Conservation (phyloP, 805 yeast genomes). For the Nakazawaea peltata region DNA sequence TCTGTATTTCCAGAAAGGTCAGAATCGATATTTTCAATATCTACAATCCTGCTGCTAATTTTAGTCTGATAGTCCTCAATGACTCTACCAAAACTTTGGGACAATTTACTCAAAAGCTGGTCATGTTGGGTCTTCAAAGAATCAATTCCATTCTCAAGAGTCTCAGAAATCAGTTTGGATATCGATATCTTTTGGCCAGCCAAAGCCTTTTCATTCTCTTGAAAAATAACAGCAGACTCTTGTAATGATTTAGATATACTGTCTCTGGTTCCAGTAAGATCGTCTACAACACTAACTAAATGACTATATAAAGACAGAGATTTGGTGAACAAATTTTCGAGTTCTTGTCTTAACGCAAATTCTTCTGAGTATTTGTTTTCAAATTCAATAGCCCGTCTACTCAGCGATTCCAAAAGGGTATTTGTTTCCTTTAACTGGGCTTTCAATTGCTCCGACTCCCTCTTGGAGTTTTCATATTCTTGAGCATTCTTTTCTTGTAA, state of each 20-base stretch:
- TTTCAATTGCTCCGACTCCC: constrained; percentile 6
- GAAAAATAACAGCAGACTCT: background rate
- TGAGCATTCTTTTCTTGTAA: constrained; percentile 24
- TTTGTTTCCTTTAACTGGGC: constrained; percentile 8
- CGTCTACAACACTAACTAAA: constrained; percentile 9
- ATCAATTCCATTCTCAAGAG: background rate
- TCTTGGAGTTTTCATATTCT: constrained; percentile 1
- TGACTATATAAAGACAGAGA: constrained; percentile 5
- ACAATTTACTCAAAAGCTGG: background rate
- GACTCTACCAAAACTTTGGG: background rate
- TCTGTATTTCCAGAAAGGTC: too few relatives aligned
- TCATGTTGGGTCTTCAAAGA: background rate
- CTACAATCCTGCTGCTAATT: too few relatives aligned
- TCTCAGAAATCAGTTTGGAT: background rate
- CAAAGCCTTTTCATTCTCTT: background rate
- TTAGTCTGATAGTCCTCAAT: background rate
- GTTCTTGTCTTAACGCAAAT: constrained; percentile 11
- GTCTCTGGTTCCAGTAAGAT: constrained; percentile 5
- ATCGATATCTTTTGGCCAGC: background rate
- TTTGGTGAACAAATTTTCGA: constrained; percentile 10
- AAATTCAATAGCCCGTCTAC: constrained; percentile 3
- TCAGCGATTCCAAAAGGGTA: constrained; percentile 2
- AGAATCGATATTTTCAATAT: too few relatives aligned
- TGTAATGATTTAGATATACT: constrained; percentile 8
- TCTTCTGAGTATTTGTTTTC: constrained; percentile 12